Conservation (phyloP, 345 rosid genomes). For the Bretschneidera sinensis region DNA sequence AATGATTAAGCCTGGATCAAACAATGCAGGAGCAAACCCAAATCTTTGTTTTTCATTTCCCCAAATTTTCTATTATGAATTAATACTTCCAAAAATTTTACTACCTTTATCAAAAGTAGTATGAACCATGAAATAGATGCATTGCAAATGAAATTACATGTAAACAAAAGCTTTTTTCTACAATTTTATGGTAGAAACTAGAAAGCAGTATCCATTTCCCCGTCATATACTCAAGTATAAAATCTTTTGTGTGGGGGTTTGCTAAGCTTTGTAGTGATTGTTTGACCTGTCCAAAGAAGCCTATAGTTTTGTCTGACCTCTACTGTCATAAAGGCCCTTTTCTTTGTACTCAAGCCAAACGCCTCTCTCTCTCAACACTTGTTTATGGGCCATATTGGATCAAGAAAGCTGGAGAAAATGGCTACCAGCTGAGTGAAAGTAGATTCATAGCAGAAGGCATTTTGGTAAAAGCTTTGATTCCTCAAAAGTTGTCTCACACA, state of each 20-base stretch:
- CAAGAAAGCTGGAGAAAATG: background rate
- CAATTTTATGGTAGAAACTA: too few species aligned
- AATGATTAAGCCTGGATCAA: background rate
- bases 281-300: conserved; percentile 24
- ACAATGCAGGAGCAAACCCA: background rate
- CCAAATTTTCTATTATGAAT: too few species aligned
- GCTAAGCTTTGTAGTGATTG: conserved; percentile 5
- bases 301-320: too few species aligned
- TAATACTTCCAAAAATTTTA: too few species aligned
- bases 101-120: too few species aligned
- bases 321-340: too few species aligned
- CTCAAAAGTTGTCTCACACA: too few species aligned
- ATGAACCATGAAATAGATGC: too few species aligned
- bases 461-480: background rate
- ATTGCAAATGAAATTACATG: too few species aligned
- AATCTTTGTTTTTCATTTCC: background rate
- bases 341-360: conserved; percentile 16
- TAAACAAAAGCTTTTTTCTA: too few species aligned
- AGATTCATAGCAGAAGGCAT: conserved; percentile 10
- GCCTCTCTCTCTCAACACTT: conserved; percentile 2
- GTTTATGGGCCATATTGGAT: conserved; percentile 8
- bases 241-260: conserved; percentile 13
- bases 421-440: background rate
- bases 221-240: background rate
- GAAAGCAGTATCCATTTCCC: conserved; percentile 1